Base-by-base conservation (phyloP, 2,329 filamentous ascomycete genomes). In the Ciborinia camelliae region DNA sequence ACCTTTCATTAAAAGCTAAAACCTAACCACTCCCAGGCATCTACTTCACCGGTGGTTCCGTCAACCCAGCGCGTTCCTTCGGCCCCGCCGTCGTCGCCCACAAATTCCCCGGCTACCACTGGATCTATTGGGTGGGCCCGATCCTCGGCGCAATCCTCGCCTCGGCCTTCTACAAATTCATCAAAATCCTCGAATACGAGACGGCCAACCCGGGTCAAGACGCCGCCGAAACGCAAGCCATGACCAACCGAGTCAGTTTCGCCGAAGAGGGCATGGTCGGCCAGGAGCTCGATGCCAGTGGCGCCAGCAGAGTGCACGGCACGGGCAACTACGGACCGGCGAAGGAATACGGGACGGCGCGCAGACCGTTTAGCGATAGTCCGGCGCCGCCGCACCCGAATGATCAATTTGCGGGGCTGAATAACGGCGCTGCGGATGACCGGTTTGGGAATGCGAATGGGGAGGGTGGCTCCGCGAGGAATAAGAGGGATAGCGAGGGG, bases 101-200 rank as follows among this genome's bases (percentile, higher is more conserved):
- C 18, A 71, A 72, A 4, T 81, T 82, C 66, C 73, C 76, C 32
- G 62, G 66, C 7, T 78, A 81, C 65, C 80, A 81, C 68, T 82
- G 80, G 80, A 81, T 82, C 61, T 82, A 82, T 69, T 71, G 69
- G 79, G 66, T 85, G 4, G 83, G 82, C 0, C 84, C 84, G 1
- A 73, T 79, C 12, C 75, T 84, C 63, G 84, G 84, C 0, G 68
- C 80, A 0, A 62, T 82, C 12, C 71, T 85, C 20, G 81, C 83
- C 0, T 79, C 76, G n/a, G 77, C 58, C 15, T 78, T 83, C 50
- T 85, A 84, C 74, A 77, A 76, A 63, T 68, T 81, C 15, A 75
- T 86, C 67, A 82, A 82, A 71, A 72, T 75, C 54, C 75, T 84
- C 35, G 78, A 84, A 65, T 85, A 84, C 72, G 74, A 80, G 68